Evolutionary conservation across 352 stramenopile genomes (phyloP), one percentile per base, ranked within the genome.

Genomic region (Phytophthora rubi): DNA sequence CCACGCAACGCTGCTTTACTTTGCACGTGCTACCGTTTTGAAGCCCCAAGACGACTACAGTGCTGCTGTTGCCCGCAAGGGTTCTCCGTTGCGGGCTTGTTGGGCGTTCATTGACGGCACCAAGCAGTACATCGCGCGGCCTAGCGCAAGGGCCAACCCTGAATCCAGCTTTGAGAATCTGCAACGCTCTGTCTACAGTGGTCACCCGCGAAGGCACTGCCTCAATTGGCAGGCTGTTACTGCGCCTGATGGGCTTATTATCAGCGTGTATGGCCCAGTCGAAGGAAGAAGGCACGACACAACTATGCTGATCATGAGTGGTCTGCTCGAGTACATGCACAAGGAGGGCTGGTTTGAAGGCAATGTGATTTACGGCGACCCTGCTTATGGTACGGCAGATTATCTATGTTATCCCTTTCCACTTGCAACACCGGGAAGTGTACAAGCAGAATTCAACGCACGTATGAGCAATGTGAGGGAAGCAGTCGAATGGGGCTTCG

Each of bases 91-190:
- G n/a, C 45, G 33, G 1, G 16, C 9, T 2, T 64, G 47, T 12
- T 57, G 58, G 58, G 45, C 28, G 1, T 65, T 58, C 10, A 65
- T 65, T 33, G 58, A 52, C 37, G 47, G 58, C 15, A 65, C 47
- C 2, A 65, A 65, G 15, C 58, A 57, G 32, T 65, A 65, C 10
- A 55, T 58, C 2, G 45, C 58, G 3, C 32, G 58, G 23, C 33
- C 32, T 7, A 65, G 58, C 16, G 58, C 58, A 18, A 12, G 45
- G 10, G 5, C 5, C 15, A 13, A 44, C 12, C 18, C 30, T 12
- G 18, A 18, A 2, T 26, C 18, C 6, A 1, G 7, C 6, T 65
- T 56, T 23, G 58, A 65, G 16, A 65, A 56, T 26, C 28, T 65
- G 10, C 58, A 65, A 13, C 30, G 58, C 1, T 58, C 47, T 10